These are phyloP conservation scores for Hydnum rufescens DNA, from an alignment of 768 basidiomycete genomes.

Conservation along the genomic window DNA sequence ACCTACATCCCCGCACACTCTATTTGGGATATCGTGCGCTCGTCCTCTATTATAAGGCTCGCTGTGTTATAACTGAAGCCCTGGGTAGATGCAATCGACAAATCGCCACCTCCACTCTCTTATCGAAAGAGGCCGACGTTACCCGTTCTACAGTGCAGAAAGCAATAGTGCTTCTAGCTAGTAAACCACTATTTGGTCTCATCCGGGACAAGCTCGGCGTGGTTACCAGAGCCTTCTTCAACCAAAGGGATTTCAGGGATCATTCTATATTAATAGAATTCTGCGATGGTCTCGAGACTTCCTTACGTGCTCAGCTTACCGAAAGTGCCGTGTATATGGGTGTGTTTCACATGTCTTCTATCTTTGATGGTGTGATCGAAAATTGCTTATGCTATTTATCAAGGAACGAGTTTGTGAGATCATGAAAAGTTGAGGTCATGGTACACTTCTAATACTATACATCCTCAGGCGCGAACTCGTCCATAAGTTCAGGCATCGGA, in stretches of 20 bases:
- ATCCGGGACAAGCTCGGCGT: conserved; percentile 91
- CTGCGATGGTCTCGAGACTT: conserved; percentile 50
- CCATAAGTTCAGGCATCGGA: conserved; percentile 81
- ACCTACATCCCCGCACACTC: conserved; percentile 48
- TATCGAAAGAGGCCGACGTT: conserved; percentile 59
- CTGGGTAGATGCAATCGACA: conserved; percentile 74
- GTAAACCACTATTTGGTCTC: conserved; percentile 81
- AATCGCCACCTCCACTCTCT: conserved; percentile 57
- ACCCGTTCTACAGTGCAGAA: conserved; percentile 96
- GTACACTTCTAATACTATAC: conserved; percentile 1
- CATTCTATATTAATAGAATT: conserved; percentile 82
- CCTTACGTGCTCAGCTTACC: conserved; percentile 60
- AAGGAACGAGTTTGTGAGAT: conserved; percentile 51
- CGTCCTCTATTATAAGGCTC: background rate
- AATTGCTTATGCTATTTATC: background rate
- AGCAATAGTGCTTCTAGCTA: conserved; percentile 84
- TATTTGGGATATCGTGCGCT: conserved; percentile 89
- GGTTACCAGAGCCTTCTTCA: conserved; percentile 79
- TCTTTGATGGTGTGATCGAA: background rate
- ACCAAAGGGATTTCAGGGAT: conserved; percentile 80
- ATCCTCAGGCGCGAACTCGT: conserved; percentile 67
- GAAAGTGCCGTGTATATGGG: conserved; percentile 95
- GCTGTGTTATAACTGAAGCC: background rate
- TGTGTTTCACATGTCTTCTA: conserved; percentile 18
- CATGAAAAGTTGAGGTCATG: background rate